Evolutionary conservation across 2,329 filamentous ascomycete genomes (phyloP).

Genomic region (Claviceps maximensis): DNA sequence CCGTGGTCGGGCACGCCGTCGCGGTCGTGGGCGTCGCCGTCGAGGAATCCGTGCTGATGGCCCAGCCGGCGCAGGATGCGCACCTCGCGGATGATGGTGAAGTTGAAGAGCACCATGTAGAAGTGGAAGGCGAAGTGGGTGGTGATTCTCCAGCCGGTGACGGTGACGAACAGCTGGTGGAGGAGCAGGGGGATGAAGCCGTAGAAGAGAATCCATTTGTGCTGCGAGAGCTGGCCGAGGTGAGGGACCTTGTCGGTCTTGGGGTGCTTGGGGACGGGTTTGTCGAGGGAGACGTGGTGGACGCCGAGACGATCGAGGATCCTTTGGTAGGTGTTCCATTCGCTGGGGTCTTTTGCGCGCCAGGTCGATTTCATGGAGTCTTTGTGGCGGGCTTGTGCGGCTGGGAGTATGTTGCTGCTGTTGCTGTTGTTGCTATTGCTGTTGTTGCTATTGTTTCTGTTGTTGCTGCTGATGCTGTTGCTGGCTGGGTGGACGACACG

Average conservation of each 20-base stretch:
- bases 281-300: constrained; percentile 15
- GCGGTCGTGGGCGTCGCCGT: constrained; percentile 21
- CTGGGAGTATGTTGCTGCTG: neutral
- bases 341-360: constrained; percentile 14
- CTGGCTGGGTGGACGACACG: neutral
- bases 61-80: constrained; percentile 24
- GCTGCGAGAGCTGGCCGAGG: constrained; percentile 19
- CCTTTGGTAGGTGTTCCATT: constrained; percentile 21
- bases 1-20: constrained; percentile 26
- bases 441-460: neutral
- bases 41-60: constrained; percentile 26
- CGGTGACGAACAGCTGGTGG: constrained; percentile 17
- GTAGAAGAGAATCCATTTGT: constrained; percentile 27
- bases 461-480: neutral
- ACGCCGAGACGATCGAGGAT: constrained; percentile 18
- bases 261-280: constrained; percentile 22
- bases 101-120: constrained; percentile 26
- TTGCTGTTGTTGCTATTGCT: neutral
- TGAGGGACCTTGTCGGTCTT: constrained; percentile 24
- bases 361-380: constrained; percentile 30
- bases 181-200: neutral
- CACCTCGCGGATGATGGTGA: constrained; percentile 26
- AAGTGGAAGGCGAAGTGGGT: constrained; percentile 19
- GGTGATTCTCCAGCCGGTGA: constrained; percentile 17
- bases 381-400: constrained; percentile 8